These are phyloP conservation scores for Margaritispora aquatica DNA, from an alignment of 495 filamentous ascomycete genomes.

Conservation along the genomic window DNA sequence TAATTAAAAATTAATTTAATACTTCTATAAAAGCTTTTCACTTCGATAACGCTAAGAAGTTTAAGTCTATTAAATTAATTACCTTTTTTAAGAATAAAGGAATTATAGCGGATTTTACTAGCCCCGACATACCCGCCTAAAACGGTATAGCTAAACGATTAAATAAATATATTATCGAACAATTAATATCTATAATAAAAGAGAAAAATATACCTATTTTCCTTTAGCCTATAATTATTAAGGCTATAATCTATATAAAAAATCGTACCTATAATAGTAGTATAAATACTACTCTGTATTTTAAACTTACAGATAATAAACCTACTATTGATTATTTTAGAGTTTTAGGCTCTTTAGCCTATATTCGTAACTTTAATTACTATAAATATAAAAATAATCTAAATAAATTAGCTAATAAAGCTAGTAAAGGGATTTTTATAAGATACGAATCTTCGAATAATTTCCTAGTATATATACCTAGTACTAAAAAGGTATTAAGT, in stretches of 20 bases:
- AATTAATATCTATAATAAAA: neutral
- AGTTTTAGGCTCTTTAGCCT: constrained; percentile 8
- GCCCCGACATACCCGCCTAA: neutral
- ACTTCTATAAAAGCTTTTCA: constrained; percentile 1
- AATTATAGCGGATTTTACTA: neutral
- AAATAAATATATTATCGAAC: constrained; percentile 8
- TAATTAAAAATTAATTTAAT: constrained; percentile 8
- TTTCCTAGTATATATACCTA: constrained; percentile 10
- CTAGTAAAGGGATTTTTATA: constrained; percentile 3
- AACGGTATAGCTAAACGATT: constrained; percentile 7
- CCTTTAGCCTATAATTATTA: constrained; percentile 8
- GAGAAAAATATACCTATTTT: constrained; percentile 8
- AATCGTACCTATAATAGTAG: constrained; percentile 11
- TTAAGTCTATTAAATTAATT: constrained; percentile 3
- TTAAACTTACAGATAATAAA: neutral
- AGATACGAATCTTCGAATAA: constrained; percentile 11
- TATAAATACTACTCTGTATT: constrained; percentile 8
- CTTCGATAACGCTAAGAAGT: constrained; percentile 6
- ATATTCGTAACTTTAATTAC: neutral
- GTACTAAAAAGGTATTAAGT: constrained; percentile 4
- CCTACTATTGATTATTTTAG: constrained; percentile 3
- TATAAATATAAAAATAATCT: constrained; percentile 9
- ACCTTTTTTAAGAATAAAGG: constrained; percentile 2
- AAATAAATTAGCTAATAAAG: constrained; percentile 2
- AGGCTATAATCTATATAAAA: constrained; percentile 8